phyloP scores from a whole-genome alignment of 1,139 yeast genomes.

The Yamadazyma sp. region DNA sequence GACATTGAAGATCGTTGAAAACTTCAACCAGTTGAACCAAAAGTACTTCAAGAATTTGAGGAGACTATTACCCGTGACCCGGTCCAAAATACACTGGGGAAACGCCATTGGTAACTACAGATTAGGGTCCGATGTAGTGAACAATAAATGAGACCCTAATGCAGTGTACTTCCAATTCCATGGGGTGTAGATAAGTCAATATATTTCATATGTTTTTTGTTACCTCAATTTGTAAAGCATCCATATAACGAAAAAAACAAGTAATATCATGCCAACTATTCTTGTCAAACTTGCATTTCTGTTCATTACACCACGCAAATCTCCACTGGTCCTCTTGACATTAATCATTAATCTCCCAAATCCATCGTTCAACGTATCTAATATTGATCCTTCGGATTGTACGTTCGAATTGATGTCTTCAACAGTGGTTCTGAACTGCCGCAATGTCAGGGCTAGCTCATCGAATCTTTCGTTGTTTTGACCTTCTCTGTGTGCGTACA shows the following conservation, averaged over 20 bases:
- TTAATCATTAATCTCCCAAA: slow-evolving; percentile 60
- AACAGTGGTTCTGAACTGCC: slow-evolving; percentile 46
- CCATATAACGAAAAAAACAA: slow-evolving; percentile 66
- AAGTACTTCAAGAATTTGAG: slow-evolving; percentile 79
- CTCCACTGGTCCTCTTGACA: slow-evolving; percentile 65
- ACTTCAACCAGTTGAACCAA: slow-evolving; percentile 76
- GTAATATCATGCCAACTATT: slow-evolving; percentile 49
- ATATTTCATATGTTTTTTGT: too few relatives aligned
- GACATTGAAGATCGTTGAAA: slow-evolving; percentile 60
- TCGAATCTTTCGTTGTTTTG: slow-evolving; percentile 48
- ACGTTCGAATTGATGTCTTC: slow-evolving; percentile 46
- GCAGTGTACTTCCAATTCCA: too few relatives aligned
- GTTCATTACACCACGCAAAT: slow-evolving; percentile 54
- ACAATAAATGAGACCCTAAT: not conserved
- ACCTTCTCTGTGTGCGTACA: slow-evolving; percentile 46
- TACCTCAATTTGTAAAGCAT: slow-evolving; percentile 52
- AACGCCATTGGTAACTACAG: slow-evolving; percentile 87
- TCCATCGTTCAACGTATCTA: slow-evolving; percentile 59
- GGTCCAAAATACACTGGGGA: slow-evolving; percentile 94
- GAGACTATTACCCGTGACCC: slow-evolving; percentile 87
- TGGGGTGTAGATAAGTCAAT: too few relatives aligned
- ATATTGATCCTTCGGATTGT: slow-evolving; percentile 45
- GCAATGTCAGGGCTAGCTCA: slow-evolving; percentile 44
- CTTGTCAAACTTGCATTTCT: slow-evolving; percentile 45
- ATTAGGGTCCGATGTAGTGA: slow-evolving; percentile 73